Base-by-base conservation (phyloP, 129 eudicot species). In the Chrysanthemum seticuspe region DNA sequence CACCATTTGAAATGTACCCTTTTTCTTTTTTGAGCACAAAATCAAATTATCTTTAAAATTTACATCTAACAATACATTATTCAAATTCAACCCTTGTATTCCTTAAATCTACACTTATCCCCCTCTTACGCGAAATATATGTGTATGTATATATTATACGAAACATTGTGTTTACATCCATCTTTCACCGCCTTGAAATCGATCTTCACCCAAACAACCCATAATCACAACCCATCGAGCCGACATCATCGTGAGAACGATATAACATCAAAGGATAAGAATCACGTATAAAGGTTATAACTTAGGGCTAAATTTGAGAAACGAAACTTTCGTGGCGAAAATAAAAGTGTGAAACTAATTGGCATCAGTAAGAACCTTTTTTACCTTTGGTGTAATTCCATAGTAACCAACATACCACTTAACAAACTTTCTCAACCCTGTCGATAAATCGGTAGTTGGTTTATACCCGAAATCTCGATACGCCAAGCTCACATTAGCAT, bases 361-460 rank as follows among this genome's bases (percentile, higher is more conserved):
- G 7, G 59, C 48, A 12, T 65, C 51, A 0, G 10, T 78, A 47
- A 45, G 73, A 76, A 75, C 95, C 76, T 63, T 77, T 78, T 80
- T 82, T 67, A 66, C 87, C 89, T 83, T 85, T 11, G 83, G 65
- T 45, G 71, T 70, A 2, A 88, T 76, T 15, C 96, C 96, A n/a
- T 89, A 84, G 80, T 89, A 89, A 62, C 85, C 62, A 9, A 89
- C 83, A 19, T 89, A 89, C 96, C 96, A 89, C 72, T 86, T 86
- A 40, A 86, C 92, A 16, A 89, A 89, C 49, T 89, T 89, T 45
- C 85, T 78, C 70, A 89, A 79, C 45, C 96, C 96, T 6, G 87
- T 82, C 2, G 92, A 61, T 69, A 89, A 71, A 66, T 89, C 96
- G 4, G 96, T 89, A 18, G 86, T 86, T 36, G 96, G 96, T 76